Conservation (phyloP, 441 rosid genomes). For the Sinapis alba region DNA sequence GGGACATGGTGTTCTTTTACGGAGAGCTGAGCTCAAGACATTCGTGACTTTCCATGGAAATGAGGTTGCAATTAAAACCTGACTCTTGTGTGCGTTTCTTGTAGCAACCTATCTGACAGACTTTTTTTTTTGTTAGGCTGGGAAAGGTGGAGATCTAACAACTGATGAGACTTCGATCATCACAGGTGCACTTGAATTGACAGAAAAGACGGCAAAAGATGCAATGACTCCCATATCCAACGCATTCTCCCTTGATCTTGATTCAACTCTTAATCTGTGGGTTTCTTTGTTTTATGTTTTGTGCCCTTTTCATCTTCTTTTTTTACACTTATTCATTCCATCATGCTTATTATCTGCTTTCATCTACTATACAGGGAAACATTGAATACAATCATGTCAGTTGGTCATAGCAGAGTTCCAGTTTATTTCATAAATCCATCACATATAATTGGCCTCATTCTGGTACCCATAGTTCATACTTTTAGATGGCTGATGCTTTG, state of each 20-base stretch:
- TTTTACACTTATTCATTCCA: slow-evolving; percentile 22
- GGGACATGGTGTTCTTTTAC: slow-evolving; percentile 82
- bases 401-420: slow-evolving; percentile 95
- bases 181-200: slow-evolving; percentile 91
- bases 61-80: slow-evolving; percentile 31
- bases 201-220: slow-evolving; percentile 85
- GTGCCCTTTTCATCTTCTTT: not conserved
- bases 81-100: not conserved
- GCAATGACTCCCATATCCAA: slow-evolving; percentile 94
- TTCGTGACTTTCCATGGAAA: slow-evolving; percentile 88
- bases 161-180: slow-evolving; percentile 94
- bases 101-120: not conserved
- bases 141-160: slow-evolving; percentile 90
- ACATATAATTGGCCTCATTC: slow-evolving; percentile 83
- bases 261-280: slow-evolving; percentile 90
- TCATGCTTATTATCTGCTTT: slow-evolving; percentile 20
- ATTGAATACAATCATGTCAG: slow-evolving; percentile 76
- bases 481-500: slow-evolving; percentile 6
- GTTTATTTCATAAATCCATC: slow-evolving; percentile 62
- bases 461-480: slow-evolving; percentile 51
- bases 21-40: slow-evolving; percentile 95
- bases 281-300: slow-evolving; percentile 44
- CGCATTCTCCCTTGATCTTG: slow-evolving; percentile 98
- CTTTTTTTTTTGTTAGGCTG: slow-evolving; percentile 56
- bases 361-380: slow-evolving; percentile 59